These are phyloP conservation scores for Silene vulgaris DNA, from an alignment of 179 eudicot genomes.

Conservation along the genomic window DNA sequence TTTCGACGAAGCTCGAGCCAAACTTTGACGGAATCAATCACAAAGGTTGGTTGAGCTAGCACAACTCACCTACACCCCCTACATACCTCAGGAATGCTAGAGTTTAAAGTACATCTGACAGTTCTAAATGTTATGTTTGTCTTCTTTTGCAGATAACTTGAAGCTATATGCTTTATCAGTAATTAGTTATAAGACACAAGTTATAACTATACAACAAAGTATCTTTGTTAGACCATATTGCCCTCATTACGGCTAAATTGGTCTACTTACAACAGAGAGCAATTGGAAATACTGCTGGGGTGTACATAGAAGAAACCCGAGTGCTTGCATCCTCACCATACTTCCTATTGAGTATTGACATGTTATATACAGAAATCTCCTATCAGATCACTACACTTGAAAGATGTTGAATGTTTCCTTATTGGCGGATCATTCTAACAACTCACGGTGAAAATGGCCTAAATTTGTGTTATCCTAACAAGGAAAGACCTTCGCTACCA, in stretches of 20 bases:
- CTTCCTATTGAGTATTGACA: background rate
- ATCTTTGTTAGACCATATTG: background rate
- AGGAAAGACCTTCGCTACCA: constrained; percentile 2
- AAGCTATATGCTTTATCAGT: background rate
- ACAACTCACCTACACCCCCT: too few relatives aligned
- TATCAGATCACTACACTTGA: background rate
- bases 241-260: background rate
- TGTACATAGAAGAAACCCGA: too few relatives aligned
- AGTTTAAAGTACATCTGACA: too few relatives aligned
- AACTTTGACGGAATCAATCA: too few relatives aligned
- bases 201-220: too few relatives aligned
- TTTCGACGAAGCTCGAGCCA: too few relatives aligned
- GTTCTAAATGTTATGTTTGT: too few relatives aligned
- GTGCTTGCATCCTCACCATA: background rate
- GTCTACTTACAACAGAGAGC: background rate
- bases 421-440: background rate
- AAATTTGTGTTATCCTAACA: background rate
- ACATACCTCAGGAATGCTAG: too few relatives aligned
- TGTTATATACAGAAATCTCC: background rate
- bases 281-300: background rate
- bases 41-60: too few relatives aligned
- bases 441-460: background rate
- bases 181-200: too few relatives aligned
- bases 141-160: background rate
- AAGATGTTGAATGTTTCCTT: background rate